phyloP scores from a whole-genome alignment of 1,139 yeast genomes.

The Sugiyamaella grinbergsii region DNA sequence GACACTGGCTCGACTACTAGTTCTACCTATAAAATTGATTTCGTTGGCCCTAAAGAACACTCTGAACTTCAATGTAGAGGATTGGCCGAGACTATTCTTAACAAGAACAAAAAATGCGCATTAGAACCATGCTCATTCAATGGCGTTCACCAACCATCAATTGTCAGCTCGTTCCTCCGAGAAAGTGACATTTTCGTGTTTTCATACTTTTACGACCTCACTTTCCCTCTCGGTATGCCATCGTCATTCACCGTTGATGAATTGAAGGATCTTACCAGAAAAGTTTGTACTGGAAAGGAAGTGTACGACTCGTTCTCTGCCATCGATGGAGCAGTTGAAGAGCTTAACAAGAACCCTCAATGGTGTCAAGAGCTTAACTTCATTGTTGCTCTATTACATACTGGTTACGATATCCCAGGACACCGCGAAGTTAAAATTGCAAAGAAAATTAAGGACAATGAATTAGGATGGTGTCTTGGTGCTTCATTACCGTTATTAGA shows the following conservation, averaged over 20 bases:
- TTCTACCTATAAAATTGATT: slow-evolving; percentile 51
- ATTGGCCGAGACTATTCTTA: slow-evolving; percentile 77
- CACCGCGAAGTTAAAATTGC: slow-evolving; percentile 90
- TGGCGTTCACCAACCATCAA: slow-evolving; percentile 94
- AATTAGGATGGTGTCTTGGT: slow-evolving; percentile 98
- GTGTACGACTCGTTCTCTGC: slow-evolving; percentile 65
- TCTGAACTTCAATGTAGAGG: slow-evolving; percentile 77
- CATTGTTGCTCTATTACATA: slow-evolving; percentile 85
- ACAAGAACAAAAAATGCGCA: slow-evolving; percentile 77
- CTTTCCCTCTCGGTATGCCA: slow-evolving; percentile 94
- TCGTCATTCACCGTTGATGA: slow-evolving; percentile 82
- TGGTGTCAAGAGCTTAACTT: slow-evolving; percentile 94
- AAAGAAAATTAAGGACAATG: slow-evolving; percentile 80
- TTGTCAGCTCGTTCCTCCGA: slow-evolving; percentile 69
- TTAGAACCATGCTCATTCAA: slow-evolving; percentile 89
- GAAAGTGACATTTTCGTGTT: slow-evolving; percentile 80
- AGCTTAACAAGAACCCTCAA: slow-evolving; percentile 75
- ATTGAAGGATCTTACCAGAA: slow-evolving; percentile 73
- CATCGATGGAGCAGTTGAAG: slow-evolving; percentile 65
- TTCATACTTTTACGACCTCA: slow-evolving; percentile 92
- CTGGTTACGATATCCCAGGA: slow-evolving; percentile 93
- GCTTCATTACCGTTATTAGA: slow-evolving; percentile 91
- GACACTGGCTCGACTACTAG: slow-evolving; percentile 31
- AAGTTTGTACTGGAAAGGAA: slow-evolving; percentile 80
- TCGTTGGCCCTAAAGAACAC: slow-evolving; percentile 71